These are phyloP conservation scores for Pezicula carpinea DNA, from an alignment of 2,329 filamentous ascomycete species.

Conservation along the genomic window DNA sequence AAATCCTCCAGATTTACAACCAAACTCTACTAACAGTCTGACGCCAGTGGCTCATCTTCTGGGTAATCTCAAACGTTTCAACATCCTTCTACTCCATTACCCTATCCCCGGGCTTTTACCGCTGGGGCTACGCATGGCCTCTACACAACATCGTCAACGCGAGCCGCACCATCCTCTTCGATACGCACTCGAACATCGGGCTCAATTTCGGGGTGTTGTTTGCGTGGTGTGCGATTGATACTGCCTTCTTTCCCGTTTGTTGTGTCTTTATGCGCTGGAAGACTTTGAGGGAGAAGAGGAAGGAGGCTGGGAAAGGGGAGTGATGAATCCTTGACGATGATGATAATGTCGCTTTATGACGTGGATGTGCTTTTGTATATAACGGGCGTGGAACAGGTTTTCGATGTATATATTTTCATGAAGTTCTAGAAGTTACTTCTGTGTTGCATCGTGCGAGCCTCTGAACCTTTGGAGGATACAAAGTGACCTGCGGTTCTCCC, in stretches of 20 bases:
- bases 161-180: slow-evolving; percentile 56
- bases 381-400: no score
- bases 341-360: no score
- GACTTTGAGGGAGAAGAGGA: slow-evolving; percentile 20
- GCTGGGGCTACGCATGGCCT: slow-evolving; percentile 61
- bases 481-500: no score
- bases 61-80: slow-evolving; percentile 61
- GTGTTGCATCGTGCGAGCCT: no score
- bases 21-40: no score
- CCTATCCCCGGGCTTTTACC: slow-evolving; percentile 52
- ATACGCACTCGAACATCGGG: slow-evolving; percentile 51
- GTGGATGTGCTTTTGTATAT: no score
- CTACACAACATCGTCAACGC: slow-evolving; percentile 58
- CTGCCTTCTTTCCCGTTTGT: slow-evolving; percentile 46
- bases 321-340: no score
- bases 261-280: slow-evolving; percentile 40
- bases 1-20: no score
- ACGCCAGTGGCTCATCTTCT: slow-evolving; percentile 54
- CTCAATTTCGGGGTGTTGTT: slow-evolving; percentile 58
- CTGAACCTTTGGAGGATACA: no score
- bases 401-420: no score
- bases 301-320: no score
- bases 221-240: slow-evolving; percentile 50
- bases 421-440: no score
- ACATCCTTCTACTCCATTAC: slow-evolving; percentile 57